Conservation (phyloP, 2,329 filamentous ascomycete species). For the Beauveria scarabaeidicola region DNA sequence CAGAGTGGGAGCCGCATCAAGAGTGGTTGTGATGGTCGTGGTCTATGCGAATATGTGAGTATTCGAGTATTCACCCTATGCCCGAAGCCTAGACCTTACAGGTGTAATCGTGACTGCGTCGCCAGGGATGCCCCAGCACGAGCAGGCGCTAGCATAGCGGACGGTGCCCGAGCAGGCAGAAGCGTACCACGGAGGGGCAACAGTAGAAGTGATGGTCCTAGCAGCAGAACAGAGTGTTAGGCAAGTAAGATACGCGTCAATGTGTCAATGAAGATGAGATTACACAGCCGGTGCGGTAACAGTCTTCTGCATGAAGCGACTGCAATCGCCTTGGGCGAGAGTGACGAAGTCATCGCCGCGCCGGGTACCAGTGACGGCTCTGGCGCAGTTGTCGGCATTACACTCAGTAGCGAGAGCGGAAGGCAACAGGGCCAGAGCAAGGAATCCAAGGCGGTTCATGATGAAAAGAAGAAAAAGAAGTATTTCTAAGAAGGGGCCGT, state of each 20-base stretch:
- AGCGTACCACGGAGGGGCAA: not conserved
- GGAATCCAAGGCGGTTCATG: not conserved
- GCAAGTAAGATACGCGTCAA: no score
- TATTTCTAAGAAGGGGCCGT: not conserved
- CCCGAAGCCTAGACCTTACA: not conserved
- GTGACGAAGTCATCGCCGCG: not conserved
- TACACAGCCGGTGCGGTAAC: constrained; percentile 4
- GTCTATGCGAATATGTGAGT: not conserved
- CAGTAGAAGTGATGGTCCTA: constrained; percentile 4
- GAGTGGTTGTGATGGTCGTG: not conserved
- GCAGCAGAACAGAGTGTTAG: not conserved
- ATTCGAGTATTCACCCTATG: no score
- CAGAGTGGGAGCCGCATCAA: not conserved
- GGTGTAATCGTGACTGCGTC: not conserved
- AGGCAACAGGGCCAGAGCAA: not conserved
- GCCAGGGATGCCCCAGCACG: constrained; percentile 5
- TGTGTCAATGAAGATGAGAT: not conserved
- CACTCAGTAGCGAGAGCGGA: not conserved
- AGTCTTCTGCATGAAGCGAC: not conserved
- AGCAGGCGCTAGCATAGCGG: constrained; percentile 7
- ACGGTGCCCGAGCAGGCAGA: not conserved
- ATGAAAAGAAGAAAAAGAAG: not conserved
- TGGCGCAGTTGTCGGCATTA: constrained; percentile 6
- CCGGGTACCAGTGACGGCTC: constrained; percentile 2
- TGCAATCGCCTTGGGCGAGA: not conserved